A percentile compares a stretch with the other conserved stretches of the same genome.
Conservation (phyloP, 768 basidiomycete genomes). For the Erythrobasidium yunnanense region DNA sequence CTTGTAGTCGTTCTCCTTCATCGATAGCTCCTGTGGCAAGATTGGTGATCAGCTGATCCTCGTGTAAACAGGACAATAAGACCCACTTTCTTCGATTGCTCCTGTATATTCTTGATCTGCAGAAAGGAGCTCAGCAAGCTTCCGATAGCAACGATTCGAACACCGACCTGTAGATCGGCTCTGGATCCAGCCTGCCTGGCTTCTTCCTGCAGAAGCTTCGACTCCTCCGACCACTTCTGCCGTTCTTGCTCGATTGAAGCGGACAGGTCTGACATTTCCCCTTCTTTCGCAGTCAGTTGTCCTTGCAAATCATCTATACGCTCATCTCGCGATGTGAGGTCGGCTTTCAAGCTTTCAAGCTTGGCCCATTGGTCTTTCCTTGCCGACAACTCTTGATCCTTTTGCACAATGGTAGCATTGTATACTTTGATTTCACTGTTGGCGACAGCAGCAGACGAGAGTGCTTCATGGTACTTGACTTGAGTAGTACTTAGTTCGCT, state of each 20-base stretch:
- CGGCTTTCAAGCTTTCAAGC: not conserved
- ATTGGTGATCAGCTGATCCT: not conserved
- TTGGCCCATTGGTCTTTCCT: not conserved
- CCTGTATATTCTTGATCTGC: not conserved
- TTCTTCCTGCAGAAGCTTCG: not conserved
- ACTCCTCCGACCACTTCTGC: not conserved
- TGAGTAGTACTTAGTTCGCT: not conserved
- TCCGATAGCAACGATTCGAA: not conserved
- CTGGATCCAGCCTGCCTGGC: not conserved
- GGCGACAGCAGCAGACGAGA: not conserved
- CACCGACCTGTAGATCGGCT: not conserved
- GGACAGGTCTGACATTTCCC: not conserved
- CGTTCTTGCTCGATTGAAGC: not conserved
- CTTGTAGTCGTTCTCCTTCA: not conserved
- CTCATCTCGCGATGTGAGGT: too few species aligned
- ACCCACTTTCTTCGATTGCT: not conserved
- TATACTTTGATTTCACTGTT: not conserved
- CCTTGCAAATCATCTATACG: too few species aligned
- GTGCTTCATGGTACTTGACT: not conserved
- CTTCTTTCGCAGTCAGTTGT: too few species aligned
- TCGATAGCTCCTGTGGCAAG: not conserved
- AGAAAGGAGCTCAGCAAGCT: not conserved
- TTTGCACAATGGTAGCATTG: not conserved
- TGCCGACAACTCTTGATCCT: not conserved
- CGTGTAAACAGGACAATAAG: not conserved